Percentiles rank a stretch among this genome's conserved stretches.
Evolutionary conservation across 805 yeast genomes (phyloP).

Genomic region (Spencermartinsiella europaea): DNA sequence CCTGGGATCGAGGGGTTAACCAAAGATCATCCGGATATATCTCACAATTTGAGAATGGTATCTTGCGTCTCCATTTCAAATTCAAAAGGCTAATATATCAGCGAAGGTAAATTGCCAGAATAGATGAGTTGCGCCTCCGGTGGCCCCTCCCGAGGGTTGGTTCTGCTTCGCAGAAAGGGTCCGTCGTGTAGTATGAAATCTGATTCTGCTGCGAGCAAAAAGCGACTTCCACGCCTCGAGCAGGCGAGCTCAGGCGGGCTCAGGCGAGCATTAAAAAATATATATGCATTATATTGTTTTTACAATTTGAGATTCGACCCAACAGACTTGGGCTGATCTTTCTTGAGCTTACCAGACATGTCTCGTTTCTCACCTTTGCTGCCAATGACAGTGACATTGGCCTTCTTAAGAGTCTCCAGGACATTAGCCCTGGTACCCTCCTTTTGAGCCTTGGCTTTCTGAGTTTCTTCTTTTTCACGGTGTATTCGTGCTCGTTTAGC

Average conservation of each 20-base stretch:
- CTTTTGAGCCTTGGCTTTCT: slow-evolving; percentile 36
- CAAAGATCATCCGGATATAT: slow-evolving; percentile 26
- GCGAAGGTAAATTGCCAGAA: slow-evolving; percentile 19
- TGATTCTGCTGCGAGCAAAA: too few relatives aligned
- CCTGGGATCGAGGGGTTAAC: slow-evolving; percentile 32
- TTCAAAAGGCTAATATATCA: slow-evolving; percentile 28
- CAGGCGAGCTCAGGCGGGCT: too few relatives aligned
- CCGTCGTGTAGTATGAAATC: too few relatives aligned
- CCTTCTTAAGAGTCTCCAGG: slow-evolving; percentile 67
- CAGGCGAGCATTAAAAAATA: too few relatives aligned
- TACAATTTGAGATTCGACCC: slow-evolving; percentile 31
- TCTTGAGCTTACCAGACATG: slow-evolving; percentile 60
- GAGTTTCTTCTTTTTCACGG: slow-evolving; percentile 32
- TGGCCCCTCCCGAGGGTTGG: too few relatives aligned
- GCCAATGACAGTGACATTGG: slow-evolving; percentile 74
- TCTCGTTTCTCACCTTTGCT: slow-evolving; percentile 71
- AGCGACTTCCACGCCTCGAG: too few relatives aligned
- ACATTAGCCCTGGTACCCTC: slow-evolving; percentile 57
- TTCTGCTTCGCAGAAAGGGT: too few relatives aligned
- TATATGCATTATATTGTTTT: too few relatives aligned
- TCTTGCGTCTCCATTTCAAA: slow-evolving; percentile 32
- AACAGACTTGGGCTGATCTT: slow-evolving; percentile 30
- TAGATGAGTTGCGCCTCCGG: too few relatives aligned
- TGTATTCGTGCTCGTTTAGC: slow-evolving; percentile 63
- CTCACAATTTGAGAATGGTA: slow-evolving; percentile 33